A percentile compares a stretch with the other conserved stretches of the same genome.
Evolutionary conservation across 371 early-diverging fungal genomes (phyloP).

Genomic region (Mucor plumbeus): DNA sequence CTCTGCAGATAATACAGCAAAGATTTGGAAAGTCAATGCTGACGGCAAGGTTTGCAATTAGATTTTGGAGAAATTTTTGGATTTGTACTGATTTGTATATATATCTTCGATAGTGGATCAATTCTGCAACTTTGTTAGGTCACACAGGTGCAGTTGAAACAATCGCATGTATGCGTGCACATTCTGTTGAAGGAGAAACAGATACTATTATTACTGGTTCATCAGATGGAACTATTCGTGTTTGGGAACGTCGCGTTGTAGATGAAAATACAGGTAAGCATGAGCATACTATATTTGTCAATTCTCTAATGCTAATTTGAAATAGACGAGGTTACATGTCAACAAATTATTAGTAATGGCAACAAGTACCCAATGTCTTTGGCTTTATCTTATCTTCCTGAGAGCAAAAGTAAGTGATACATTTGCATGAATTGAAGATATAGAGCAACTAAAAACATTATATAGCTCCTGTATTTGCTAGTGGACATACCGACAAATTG

Average conservation of each 20-base stretch:
- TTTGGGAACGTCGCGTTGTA: slow-evolving; percentile 68
- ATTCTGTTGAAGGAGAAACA: slow-evolving; percentile 33
- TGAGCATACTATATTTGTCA: background rate
- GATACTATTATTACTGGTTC: slow-evolving; percentile 80
- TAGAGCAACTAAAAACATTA: background rate
- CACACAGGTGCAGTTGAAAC: slow-evolving; percentile 75
- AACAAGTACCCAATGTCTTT: slow-evolving; percentile 73
- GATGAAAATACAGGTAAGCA: slow-evolving; percentile 51
- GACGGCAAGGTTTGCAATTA: slow-evolving; percentile 28
- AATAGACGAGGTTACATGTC: slow-evolving; percentile 57
- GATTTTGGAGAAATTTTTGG: background rate
- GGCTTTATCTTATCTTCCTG: slow-evolving; percentile 75
- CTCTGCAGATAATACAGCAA: slow-evolving; percentile 81
- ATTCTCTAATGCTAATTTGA: background rate
- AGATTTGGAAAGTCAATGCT: slow-evolving; percentile 70
- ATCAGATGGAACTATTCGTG: slow-evolving; percentile 79
- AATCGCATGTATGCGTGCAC: slow-evolving; percentile 65
- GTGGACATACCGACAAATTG: slow-evolving; percentile 78
- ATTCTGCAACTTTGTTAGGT: slow-evolving; percentile 73
- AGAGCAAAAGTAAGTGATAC: slow-evolving; percentile 49
- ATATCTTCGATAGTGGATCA: slow-evolving; percentile 55
- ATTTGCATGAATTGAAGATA: background rate
- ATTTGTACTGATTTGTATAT: background rate
- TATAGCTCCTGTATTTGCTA: slow-evolving; percentile 69
- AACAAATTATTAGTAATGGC: slow-evolving; percentile 76